phyloP scores from a whole-genome alignment of 78 protist species.

The Dictyostelium firmibasis region DNA sequence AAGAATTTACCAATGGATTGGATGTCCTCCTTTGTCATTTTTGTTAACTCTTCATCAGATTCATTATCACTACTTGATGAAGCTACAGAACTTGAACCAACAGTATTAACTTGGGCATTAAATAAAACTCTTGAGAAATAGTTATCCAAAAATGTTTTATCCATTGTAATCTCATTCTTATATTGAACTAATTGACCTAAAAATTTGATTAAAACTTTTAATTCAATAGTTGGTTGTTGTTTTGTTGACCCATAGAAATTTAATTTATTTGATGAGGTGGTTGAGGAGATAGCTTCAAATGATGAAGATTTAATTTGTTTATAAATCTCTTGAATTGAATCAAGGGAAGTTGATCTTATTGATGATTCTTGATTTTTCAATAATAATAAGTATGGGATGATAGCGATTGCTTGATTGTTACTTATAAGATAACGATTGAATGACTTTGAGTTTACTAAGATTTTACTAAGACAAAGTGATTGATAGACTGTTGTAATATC shows the following conservation, averaged over 20 bases:
- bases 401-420: not conserved
- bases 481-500: not conserved
- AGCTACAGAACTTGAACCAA: not conserved
- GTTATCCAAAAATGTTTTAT: not conserved
- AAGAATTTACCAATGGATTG: not conserved
- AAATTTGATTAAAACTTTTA: not conserved
- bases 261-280: not conserved
- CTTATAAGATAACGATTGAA: not conserved
- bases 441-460: not conserved
- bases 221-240: constrained; percentile 15
- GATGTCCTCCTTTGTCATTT: not conserved
- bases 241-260: not conserved
- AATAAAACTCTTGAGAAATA: not conserved
- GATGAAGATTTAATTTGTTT: not conserved
- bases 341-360: constrained; percentile 37
- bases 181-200: not conserved
- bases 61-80: not conserved
- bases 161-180: constrained; percentile 26
- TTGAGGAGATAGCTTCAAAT: not conserved
- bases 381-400: constrained; percentile 3
- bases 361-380: not conserved
- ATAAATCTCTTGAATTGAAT: constrained; percentile 29
- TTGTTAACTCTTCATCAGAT: not conserved
- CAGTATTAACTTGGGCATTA: not conserved
- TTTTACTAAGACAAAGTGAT: not conserved